Conservation (phyloP, 192 early-diverging fungal genomes). For the Endogone sp. region DNA sequence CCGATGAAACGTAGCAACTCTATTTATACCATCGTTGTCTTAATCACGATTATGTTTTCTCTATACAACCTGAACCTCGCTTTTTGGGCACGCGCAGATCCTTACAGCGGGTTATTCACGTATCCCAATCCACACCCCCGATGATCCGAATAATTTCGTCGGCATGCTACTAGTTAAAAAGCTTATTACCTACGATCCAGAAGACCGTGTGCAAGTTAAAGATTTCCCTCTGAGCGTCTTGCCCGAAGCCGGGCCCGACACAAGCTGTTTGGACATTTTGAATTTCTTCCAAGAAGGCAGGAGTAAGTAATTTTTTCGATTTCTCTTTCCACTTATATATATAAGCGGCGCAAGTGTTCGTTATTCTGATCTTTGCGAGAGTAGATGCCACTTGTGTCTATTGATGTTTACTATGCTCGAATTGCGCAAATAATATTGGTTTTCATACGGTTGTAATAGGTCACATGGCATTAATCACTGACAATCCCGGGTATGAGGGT, state of each 20-base stretch:
- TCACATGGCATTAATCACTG: constrained; percentile 69
- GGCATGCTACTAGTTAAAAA: constrained; percentile 78
- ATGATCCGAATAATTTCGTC: constrained; percentile 59
- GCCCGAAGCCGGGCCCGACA: constrained; percentile 50
- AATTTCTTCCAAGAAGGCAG: constrained; percentile 83
- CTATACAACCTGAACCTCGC: too few relatives aligned
- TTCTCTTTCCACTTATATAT: neutral
- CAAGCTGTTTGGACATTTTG: constrained; percentile 68
- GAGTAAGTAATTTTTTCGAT: constrained; percentile 27
- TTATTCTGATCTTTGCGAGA: too few relatives aligned
- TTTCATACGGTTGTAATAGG: constrained; percentile 15
- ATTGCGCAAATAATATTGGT: neutral
- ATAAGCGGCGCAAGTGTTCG: too few relatives aligned
- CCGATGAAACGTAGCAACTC: too few relatives aligned
- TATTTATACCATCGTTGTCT: too few relatives aligned
- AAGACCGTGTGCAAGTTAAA: constrained; percentile 59
- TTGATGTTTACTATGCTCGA: neutral
- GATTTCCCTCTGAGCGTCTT: constrained; percentile 50
- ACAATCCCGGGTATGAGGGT: constrained; percentile 43
- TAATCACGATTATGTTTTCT: too few relatives aligned
- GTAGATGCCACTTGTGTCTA: neutral
- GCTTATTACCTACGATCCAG: constrained; percentile 69
- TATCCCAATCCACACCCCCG: constrained; percentile 65
- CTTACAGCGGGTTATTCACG: constrained; percentile 67
- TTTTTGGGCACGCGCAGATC: constrained; percentile 28